Evolutionary conservation across 257 asterid genomes (phyloP), one percentile per base, ranked within the genome.

Genomic region (Ligustrum vulgare): DNA sequence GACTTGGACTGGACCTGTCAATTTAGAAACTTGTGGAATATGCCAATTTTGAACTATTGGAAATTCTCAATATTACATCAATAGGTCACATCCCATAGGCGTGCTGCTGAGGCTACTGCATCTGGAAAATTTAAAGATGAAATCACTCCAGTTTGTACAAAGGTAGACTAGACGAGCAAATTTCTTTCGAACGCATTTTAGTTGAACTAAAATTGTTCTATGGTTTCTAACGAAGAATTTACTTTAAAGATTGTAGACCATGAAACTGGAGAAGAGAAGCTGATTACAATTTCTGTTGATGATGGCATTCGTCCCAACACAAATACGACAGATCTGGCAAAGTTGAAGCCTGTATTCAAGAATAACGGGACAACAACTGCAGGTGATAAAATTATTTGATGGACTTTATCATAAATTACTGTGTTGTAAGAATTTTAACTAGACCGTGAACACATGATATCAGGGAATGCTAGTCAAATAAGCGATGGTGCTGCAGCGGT

Each of bases 401-500:
- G 60, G 41, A 47, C 54, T 45, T 13, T n/a, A 70, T 37, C 37
- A 34, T 37, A 33, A 8, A 23, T 22, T 65, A 76, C 36, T 20
- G 22, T 69, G 22, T 28, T 33, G 7, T 22, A 65, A 32, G 32
- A 36, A 16, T 68, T 62, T 54, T 20, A 34, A 65, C 70, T 79
- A 68, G 70, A 34, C 35, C 60, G 12, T 37, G 41, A 15, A 43
- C 31, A 23, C 64, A 16, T 77, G 74, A 58, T 78, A 76, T 15
- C 82, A 93, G 96, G 97, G 75, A 94, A 84, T 82, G 86, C 98
- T 34, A 94, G 98, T 73, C 98, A 94, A 83, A 67, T 94, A 67
- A 91, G 94, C 74, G 98, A 94, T 79, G 98, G 97, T 51, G 98
- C 98, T 54, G 98, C 90, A 74, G 98, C 96, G 75, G 98, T 94